Percentiles rank a stretch among this genome's conserved stretches.
Evolutionary conservation across 75 land plant genomes (phyloP).

Genomic region (Chamaecyparis obtusa): DNA sequence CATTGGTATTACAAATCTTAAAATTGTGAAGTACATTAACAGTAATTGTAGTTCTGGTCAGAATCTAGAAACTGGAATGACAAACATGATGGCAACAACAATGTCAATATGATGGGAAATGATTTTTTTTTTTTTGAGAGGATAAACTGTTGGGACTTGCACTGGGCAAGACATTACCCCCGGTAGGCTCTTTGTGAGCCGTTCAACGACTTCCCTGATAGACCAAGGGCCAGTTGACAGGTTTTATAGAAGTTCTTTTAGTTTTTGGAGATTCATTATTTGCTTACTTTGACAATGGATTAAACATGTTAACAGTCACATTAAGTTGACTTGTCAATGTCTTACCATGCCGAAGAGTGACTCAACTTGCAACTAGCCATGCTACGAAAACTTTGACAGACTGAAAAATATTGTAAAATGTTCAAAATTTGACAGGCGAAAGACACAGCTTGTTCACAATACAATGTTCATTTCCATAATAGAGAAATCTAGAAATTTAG

Average conservation of each 20-base stretch:
- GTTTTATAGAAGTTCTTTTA: too few species aligned
- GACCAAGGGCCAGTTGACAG: too few species aligned
- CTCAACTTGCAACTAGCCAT: neutral
- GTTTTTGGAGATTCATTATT: neutral
- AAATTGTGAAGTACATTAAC: neutral
- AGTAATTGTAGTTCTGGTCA: too few species aligned
- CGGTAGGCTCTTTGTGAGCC: too few species aligned
- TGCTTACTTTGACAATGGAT: neutral
- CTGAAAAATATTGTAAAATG: neutral
- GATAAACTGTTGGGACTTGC: too few species aligned
- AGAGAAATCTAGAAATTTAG: neutral
- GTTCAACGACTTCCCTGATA: too few species aligned
- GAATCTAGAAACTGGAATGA: neutral
- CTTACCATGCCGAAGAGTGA: neutral
- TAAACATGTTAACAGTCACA: neutral
- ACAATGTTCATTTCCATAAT: neutral
- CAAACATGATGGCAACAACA: neutral
- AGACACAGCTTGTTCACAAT: neutral
- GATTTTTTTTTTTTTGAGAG: too few species aligned
- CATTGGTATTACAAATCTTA: neutral
- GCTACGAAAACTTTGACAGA: neutral
- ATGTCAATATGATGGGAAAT: neutral
- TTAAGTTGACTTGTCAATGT: neutral
- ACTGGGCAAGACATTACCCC: too few species aligned
- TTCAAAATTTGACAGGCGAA: neutral